Evolutionary conservation across 371 early-diverging fungal genomes (phyloP).

Genomic region (Mucor lusitanicus): DNA sequence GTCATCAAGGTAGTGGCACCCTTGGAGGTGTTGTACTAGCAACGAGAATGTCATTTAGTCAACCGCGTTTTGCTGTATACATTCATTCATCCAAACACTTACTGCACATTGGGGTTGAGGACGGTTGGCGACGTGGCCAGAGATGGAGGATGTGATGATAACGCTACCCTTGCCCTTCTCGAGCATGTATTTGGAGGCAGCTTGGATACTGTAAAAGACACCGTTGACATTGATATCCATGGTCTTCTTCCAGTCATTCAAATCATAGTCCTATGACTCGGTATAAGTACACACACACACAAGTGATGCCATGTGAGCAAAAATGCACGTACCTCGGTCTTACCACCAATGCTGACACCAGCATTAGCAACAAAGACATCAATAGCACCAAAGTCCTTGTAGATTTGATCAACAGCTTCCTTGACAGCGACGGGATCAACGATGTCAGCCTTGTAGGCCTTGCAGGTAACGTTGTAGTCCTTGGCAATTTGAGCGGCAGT

Average conservation of each 20-base stretch:
- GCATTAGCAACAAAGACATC: slow-evolving; percentile 56
- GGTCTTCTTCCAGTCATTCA: slow-evolving; percentile 39
- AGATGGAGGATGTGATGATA: slow-evolving; percentile 48
- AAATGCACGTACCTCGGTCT: slow-evolving; percentile 30
- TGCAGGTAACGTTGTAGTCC: slow-evolving; percentile 36
- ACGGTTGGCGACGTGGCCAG: slow-evolving; percentile 46
- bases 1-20: slow-evolving; percentile 66
- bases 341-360: slow-evolving; percentile 39
- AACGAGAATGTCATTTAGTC: not conserved
- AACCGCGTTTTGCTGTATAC: not conserved
- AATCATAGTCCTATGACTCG: slow-evolving; percentile 26
- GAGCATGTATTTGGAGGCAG: slow-evolving; percentile 46
- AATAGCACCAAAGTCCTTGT: slow-evolving; percentile 44
- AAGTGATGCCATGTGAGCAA: not conserved
- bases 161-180: slow-evolving; percentile 44
- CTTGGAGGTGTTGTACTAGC: slow-evolving; percentile 60
- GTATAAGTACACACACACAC: not conserved
- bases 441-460: slow-evolving; percentile 48
- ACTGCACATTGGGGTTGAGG: slow-evolving; percentile 50
- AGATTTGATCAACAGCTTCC: slow-evolving; percentile 36
- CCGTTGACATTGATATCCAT: slow-evolving; percentile 54
- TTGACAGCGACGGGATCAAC: slow-evolving; percentile 32
- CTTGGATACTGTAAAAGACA: slow-evolving; percentile 47
- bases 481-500: slow-evolving; percentile 41
- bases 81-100: slow-evolving; percentile 13